Evolutionary conservation across 2,329 filamentous ascomycete genomes (phyloP), one percentile per base, ranked within the genome.

Genomic region (Pestalotiopsis sp.): DNA sequence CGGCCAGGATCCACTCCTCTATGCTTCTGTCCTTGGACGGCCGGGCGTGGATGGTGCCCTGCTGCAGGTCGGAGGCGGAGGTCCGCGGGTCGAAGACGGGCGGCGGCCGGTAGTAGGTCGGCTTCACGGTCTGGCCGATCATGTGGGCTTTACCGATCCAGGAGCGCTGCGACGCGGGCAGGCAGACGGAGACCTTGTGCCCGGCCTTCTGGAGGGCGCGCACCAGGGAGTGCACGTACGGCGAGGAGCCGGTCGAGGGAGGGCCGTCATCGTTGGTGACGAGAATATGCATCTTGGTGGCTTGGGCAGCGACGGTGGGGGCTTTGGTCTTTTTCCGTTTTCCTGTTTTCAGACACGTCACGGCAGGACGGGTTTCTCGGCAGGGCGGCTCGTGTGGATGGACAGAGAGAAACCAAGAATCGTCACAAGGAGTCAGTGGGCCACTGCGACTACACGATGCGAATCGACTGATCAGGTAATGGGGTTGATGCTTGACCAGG

Each of bases 81-180:
- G 78, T 70, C n/a, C 79, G 84, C 14, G 80, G 78, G 40, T 77
- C 74, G 61, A 77, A 78, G 9, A 75, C 69, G 4, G 74, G 75
- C 4, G 83, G 81, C 1, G 88, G 88, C 1, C 92, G 92, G 83
- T 94, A 97, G 84, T 97, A 97, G 36, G 89, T 86, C 9, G 94
- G 94, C 78, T 91, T 93, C 70, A 97, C 89, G 11, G 93, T 92
- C 79, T 95, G 92, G 68, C 95, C 95, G 75, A 98, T 94, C 77
- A 98, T 93, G 81, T 98, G 96, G 2, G 96, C 96, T 85, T 99
- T 99, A 75, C 95, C 95, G 76, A 99, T 98, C 96, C 96, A 99
- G 68, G 94, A 97, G 71, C 95, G 91, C 82, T 99, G 96, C 6
- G 91, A 91, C 79, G 98, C 90, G 1, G 96, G 96, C 14, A 99